Conservation (phyloP, 169 alveolate species). For the Plasmodium cynomolgi region DNA sequence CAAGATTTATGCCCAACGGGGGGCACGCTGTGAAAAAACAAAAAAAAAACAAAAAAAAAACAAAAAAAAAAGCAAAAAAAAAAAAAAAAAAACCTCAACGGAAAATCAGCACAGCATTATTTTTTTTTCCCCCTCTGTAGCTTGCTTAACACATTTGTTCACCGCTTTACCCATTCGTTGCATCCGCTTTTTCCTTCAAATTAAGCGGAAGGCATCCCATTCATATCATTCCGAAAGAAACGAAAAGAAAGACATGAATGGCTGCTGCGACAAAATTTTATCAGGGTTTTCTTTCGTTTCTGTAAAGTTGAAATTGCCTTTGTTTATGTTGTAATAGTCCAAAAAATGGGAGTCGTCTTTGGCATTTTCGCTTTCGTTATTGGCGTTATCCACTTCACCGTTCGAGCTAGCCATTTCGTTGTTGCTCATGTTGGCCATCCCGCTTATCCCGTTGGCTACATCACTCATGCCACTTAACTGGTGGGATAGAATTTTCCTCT, state of each 20-base stretch:
- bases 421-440: not conserved
- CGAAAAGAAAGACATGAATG: conserved; percentile 46
- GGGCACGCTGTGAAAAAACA: not conserved
- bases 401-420: not conserved
- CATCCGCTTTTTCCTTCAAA: not conserved
- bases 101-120: not conserved
- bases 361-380: not conserved
- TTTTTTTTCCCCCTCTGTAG: not conserved
- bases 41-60: too few relatives aligned
- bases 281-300: conserved; percentile 25
- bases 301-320: not conserved
- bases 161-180: not conserved
- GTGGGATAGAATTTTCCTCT: not conserved
- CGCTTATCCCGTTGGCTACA: not conserved
- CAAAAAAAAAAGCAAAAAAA: not conserved
- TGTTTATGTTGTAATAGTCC: conserved; percentile 46
- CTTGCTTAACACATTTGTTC: not conserved
- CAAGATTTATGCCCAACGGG: not conserved
- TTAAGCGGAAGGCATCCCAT: not conserved
- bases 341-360: conserved; percentile 41
- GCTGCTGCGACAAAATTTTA: conserved; percentile 50
- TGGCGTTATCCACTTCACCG: not conserved
- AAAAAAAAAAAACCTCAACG: not conserved
- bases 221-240: conserved; percentile 24
- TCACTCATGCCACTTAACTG: not conserved